Evolutionary conservation across 2,329 filamentous ascomycete species (phyloP).

Genomic region (Fusarium praegraminearum): DNA sequence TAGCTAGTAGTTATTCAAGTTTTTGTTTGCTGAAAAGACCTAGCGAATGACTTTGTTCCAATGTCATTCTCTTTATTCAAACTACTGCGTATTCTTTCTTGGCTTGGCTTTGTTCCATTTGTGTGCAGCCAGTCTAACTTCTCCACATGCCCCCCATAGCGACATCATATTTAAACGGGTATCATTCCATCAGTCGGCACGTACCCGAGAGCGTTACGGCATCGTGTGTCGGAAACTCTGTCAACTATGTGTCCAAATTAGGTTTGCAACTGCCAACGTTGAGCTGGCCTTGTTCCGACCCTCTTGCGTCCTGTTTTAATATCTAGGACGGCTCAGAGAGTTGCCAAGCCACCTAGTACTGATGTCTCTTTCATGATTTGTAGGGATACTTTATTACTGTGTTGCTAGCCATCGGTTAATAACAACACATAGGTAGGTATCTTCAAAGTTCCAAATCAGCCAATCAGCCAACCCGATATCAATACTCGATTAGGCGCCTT

Average conservation of each 20-base stretch:
- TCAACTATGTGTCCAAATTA: background rate
- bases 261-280: background rate
- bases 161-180: slow-evolving; percentile 7
- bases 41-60: slow-evolving; percentile 5
- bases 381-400: background rate
- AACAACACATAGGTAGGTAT: background rate
- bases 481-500: background rate
- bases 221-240: slow-evolving; percentile 11
- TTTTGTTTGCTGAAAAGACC: slow-evolving; percentile 7
- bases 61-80: background rate
- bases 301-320: background rate
- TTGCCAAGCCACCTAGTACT: slow-evolving; percentile 9
- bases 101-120: slow-evolving; percentile 13
- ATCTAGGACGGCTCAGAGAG: background rate
- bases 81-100: slow-evolving; percentile 1
- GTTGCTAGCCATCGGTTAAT: background rate
- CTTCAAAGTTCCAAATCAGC: background rate
- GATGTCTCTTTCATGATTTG: background rate
- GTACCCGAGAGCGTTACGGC: slow-evolving; percentile 23
- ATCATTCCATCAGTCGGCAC: slow-evolving; percentile 17
- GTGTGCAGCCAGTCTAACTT: slow-evolving; percentile 5
- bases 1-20: background rate
- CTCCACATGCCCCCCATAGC: slow-evolving; percentile 21
- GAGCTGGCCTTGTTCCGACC: background rate
- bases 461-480: background rate